phyloP scores from a whole-genome alignment of 2,329 filamentous ascomycete species.

The Periconia digitata region DNA sequence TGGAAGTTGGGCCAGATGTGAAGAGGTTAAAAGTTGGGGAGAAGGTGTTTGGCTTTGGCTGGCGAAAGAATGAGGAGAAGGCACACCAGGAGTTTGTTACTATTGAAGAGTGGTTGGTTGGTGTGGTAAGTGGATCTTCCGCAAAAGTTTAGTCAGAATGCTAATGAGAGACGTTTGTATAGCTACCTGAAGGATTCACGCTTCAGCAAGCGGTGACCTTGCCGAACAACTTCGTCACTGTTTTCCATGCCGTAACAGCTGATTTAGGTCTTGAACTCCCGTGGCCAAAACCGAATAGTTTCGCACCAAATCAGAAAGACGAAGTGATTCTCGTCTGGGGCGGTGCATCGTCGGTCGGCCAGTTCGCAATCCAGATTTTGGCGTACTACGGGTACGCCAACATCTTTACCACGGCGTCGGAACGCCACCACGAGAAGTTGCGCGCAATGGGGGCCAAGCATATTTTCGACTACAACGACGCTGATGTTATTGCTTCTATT shows the following conservation, averaged over 20 bases:
- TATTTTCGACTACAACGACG: conserved; percentile 46
- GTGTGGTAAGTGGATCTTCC: conserved; percentile 13
- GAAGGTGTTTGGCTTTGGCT: conserved; percentile 59
- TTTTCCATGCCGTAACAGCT: conserved; percentile 56
- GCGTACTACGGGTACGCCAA: conserved; percentile 44
- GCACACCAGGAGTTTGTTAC: conserved; percentile 60
- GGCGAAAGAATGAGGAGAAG: conserved; percentile 51
- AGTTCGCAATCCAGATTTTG: conserved; percentile 47
- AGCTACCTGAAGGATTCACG: conserved; percentile 47
- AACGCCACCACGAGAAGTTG: conserved; percentile 43
- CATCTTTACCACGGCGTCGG: conserved; percentile 43
- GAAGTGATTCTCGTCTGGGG: conserved; percentile 48
- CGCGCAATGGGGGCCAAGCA: conserved; percentile 40
- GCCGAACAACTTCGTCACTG: conserved; percentile 60
- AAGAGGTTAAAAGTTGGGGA: conserved; percentile 56
- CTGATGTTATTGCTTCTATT: conserved; percentile 35
- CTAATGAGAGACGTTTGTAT: conserved; percentile 6
- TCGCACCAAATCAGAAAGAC: conserved; percentile 33
- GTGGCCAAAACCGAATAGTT: conserved; percentile 56
- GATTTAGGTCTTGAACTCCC: conserved; percentile 59
- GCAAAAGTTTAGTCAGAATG: neutral
- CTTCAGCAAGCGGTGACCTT: conserved; percentile 55
- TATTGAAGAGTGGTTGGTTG: conserved; percentile 51
- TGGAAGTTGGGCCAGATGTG: conserved; percentile 51
- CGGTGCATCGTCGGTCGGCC: conserved; percentile 47